These are phyloP conservation scores for Ilex asprella DNA, from an alignment of 257 asterid species.

Conservation along the genomic window DNA sequence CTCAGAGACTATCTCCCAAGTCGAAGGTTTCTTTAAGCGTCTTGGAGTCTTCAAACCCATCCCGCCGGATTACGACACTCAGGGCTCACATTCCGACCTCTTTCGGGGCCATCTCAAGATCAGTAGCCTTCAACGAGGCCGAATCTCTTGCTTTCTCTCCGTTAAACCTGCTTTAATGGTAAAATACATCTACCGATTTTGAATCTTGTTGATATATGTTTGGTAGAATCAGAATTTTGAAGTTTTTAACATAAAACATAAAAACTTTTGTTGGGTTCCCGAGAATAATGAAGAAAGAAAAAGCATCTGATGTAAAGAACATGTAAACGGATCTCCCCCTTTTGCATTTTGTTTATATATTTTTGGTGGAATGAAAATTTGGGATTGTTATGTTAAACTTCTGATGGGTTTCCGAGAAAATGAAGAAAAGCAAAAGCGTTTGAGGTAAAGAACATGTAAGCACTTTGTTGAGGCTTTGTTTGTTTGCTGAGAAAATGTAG, in stretches of 20 bases:
- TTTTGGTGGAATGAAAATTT: too few species aligned
- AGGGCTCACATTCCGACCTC: conserved; percentile 56
- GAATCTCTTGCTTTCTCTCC: conserved; percentile 57
- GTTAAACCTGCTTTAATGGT: conserved; percentile 67
- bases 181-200: conserved; percentile 7
- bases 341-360: not conserved
- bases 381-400: too few species aligned
- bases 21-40: conserved; percentile 12
- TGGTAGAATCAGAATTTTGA: too few species aligned
- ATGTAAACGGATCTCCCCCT: not conserved
- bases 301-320: too few species aligned
- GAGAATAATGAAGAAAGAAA: too few species aligned
- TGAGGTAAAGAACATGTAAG: too few species aligned
- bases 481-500: too few species aligned
- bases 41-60: conserved; percentile 21
- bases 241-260: not conserved
- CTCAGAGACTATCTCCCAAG: conserved; percentile 4
- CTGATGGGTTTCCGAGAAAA: too few species aligned
- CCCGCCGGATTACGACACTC: conserved; percentile 34
- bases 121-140: conserved; percentile 42
- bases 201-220: not conserved
- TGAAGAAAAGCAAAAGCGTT: too few species aligned
- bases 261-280: not conserved
- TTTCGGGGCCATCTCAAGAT: conserved; percentile 53
- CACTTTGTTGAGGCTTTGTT: too few species aligned